These are phyloP conservation scores for Macrocybe sp. DNA, from an alignment of 1,284 basidiomycete genomes.

Conservation along the genomic window DNA sequence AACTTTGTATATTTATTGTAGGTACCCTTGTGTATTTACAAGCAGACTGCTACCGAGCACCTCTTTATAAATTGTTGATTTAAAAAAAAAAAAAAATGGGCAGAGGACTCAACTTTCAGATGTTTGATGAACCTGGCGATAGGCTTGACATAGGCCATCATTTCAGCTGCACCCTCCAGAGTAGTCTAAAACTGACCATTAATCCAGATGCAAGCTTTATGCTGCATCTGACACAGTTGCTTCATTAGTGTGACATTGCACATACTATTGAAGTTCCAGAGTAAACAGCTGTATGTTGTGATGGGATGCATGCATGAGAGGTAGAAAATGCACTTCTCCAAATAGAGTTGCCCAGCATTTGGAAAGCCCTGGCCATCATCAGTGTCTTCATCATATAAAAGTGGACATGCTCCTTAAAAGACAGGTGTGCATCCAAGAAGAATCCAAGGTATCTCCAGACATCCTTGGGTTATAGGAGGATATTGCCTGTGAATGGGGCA, in stretches of 20 bases:
- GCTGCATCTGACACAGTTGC: not conserved
- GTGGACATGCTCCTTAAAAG: not conserved
- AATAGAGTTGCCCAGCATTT: constrained; percentile 1
- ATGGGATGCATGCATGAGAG: not conserved
- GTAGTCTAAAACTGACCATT: not conserved
- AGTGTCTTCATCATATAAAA: not conserved
- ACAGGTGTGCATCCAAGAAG: not conserved
- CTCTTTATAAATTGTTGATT: no score
- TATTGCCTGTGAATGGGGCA: not conserved
- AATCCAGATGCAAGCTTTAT: not conserved
- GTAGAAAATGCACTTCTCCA: constrained; percentile 1
- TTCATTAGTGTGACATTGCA: not conserved
- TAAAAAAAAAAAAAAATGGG: no score
- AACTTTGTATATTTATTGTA: no score
- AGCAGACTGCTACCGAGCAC: no score
- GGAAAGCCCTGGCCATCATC: not conserved
- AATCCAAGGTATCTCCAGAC: not conserved
- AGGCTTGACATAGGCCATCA: no score
- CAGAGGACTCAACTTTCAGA: no score
- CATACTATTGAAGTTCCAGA: not conserved
- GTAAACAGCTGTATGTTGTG: no score
- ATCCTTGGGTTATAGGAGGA: not conserved
- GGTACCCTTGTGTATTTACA: no score
- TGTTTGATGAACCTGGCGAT: no score
- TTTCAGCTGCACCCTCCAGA: no score